Evolutionary conservation across 2,329 filamentous ascomycete species (phyloP), one percentile per base, ranked within the genome.

Genomic region (Neopestalotiopsis rosae): DNA sequence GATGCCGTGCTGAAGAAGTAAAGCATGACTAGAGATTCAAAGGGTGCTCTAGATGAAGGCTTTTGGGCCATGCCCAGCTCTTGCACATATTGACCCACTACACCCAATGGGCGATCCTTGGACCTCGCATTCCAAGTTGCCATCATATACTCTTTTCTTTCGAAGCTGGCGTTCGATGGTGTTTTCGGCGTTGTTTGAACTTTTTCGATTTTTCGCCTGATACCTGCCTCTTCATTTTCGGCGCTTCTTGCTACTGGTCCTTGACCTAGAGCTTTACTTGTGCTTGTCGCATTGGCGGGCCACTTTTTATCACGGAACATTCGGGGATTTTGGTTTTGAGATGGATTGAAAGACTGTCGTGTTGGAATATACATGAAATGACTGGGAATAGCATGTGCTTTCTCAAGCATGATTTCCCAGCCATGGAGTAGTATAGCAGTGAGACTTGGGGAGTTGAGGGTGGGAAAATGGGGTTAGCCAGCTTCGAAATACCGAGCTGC

Each of bases 1-100:
- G 93, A 95, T 72, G 93, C 92, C 52, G 90, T 93, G 30, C 81
- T 95, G 77, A 91, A 88, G 82, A 93, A 90, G 79, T 91, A 85
- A 76, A 62, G 38, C 13, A 34, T 14, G 30, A 9, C 24, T 14
- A 30, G 10, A 7, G 32, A 28, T 28, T 10, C 30, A 17, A 13
- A 14, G 3, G 24, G 14, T 20, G 14, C 20, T 34, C 28, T 20
- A 20, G 5, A 32, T 64, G 38, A 59, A 12, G 58, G 32, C 12
- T 30, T 20, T 52, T n/a, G 49, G 34, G 34, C 10, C 10, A 28
- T 38, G 10, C 34, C 34, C 34, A 38, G 34, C 34, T 6, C n/a
- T 62, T 49, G 42, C 38, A 52, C 28, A 65, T 40, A 65, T 65
- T 65, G 17, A 52, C 20, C 34, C 34, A 40, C 1, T 40, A 30